Evolutionary conservation across 164 flowering plant genomes (phyloP), one percentile per base, ranked within the genome.

Genomic region (Buxus sempervirens): DNA sequence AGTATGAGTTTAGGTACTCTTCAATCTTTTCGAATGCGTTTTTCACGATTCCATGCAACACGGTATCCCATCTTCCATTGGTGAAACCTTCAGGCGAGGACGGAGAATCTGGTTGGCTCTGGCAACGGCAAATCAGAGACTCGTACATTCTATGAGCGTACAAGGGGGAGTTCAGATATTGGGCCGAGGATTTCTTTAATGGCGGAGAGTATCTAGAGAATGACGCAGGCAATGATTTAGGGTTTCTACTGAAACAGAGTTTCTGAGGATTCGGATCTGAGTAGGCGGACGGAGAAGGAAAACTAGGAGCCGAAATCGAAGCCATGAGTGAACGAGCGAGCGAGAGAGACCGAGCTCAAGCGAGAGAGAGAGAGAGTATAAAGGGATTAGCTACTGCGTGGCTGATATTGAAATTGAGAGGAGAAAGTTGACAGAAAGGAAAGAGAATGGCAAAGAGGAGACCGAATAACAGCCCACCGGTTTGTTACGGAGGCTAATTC

Each of bases 1-100:
- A 62, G 14, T 48, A 19, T 58, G 72, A 69, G 48, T 70, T 82
- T 73, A 84, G 3, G 62, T 66, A 82, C 45, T 79, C 77, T 56
- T 85, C 88, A 66, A 88, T 71, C 69, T 60, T 70, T 42, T 79
- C 73, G 22, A 82, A 38, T 38, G 81, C 85, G 49, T 55, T 79
- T 69, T 64, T 78, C 58, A 86, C 36, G 7, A 77, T 76, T 12
- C 79, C 84, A 9, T 73, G 86, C 14, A 90, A 62, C 14, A 64
- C 75, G 36, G 82, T 78, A 67, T 84, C 88, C 94, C 92, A 90
- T 15, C 81, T 26, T 55, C 78, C 55, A n/a, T 53, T 53, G 19
- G 56, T 15, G 55, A 64, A 58, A 28, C 72, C 64, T 13, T 73
- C 81, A 19, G 77, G 58, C 14, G 81, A 60, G 9, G 83, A 67